Evolutionary conservation across 1,139 yeast genomes (phyloP).

Genomic region (Wickerhamomyces sp.): DNA sequence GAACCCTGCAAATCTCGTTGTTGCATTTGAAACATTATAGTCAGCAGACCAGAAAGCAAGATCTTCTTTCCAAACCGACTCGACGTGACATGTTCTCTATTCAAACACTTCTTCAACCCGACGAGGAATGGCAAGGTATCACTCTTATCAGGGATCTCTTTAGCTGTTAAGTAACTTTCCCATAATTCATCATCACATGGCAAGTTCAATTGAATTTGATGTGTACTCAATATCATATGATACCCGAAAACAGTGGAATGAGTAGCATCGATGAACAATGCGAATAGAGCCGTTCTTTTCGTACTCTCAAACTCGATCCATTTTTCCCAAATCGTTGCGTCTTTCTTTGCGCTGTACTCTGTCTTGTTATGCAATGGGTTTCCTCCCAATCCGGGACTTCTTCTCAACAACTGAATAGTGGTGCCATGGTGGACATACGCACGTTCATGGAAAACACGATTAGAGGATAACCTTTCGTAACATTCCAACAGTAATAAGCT

Average conservation of each 20-base stretch:
- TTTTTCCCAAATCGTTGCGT: conserved; percentile 37
- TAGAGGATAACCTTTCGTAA: conserved; percentile 59
- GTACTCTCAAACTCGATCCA: conserved; percentile 80
- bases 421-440: conserved; percentile 77
- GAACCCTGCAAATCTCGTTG: conserved; percentile 59
- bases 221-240: conserved; percentile 59
- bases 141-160: conserved; percentile 22
- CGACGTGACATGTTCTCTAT: conserved; percentile 44
- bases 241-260: conserved; percentile 84
- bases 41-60: conserved; percentile 62
- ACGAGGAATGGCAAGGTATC: conserved; percentile 39
- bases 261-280: conserved; percentile 72
- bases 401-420: conserved; percentile 62
- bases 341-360: conserved; percentile 29
- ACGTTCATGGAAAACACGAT: conserved; percentile 61
- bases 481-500: conserved; percentile 57
- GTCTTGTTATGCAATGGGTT: conserved; percentile 42
- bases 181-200: conserved; percentile 81
- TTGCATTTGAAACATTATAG: conserved; percentile 70
- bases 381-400: conserved; percentile 73
- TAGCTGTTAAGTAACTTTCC: conserved; percentile 44
- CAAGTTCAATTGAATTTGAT: conserved; percentile 64
- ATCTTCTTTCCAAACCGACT: conserved; percentile 54
- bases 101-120: conserved; percentile 51
- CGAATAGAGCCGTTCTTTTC: conserved; percentile 74